Evolutionary conservation across 768 basidiomycete genomes (phyloP).

Genomic region (Pilatotrama ljubarskyi): DNA sequence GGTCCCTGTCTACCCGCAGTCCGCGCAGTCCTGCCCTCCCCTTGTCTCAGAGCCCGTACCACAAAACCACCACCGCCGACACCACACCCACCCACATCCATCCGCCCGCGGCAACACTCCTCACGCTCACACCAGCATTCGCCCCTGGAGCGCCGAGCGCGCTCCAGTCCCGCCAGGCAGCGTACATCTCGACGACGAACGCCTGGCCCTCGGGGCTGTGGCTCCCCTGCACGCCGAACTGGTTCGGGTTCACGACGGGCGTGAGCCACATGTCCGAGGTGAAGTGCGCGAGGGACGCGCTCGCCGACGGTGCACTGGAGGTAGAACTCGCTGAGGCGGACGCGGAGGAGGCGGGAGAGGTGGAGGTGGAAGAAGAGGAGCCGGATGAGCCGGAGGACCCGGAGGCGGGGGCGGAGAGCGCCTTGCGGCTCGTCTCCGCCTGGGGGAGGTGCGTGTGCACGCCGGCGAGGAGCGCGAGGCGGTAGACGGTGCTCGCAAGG

Average conservation of each 20-base stretch:
- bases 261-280: constrained; percentile 62
- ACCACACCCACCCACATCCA: not conserved
- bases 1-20: no score
- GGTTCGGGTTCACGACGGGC: constrained; percentile 75
- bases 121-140: constrained; percentile 35
- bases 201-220: constrained; percentile 77
- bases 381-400: constrained; percentile 1
- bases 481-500: constrained; percentile 75
- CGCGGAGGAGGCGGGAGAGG: constrained; percentile 1
- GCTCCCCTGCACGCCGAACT: constrained; percentile 46
- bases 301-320: not conserved
- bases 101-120: not conserved
- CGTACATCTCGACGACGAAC: constrained; percentile 74
- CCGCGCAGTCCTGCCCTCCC: no score
- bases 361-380: not conserved
- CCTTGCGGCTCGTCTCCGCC: constrained; percentile 57
- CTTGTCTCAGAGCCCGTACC: no score
- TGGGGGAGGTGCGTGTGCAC: constrained; percentile 50
- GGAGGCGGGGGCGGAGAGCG: constrained; percentile 30
- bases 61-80: no score
- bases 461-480: constrained; percentile 56
- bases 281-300: constrained; percentile 44
- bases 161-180: constrained; percentile 78
- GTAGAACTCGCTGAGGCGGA: no score
- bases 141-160: constrained; percentile 51